A percentile compares a stretch with the other conserved stretches of the same genome.
These are phyloP conservation scores for Trifolium pratense DNA, from an alignment of 306 rosid genomes.

Conservation along the genomic window DNA sequence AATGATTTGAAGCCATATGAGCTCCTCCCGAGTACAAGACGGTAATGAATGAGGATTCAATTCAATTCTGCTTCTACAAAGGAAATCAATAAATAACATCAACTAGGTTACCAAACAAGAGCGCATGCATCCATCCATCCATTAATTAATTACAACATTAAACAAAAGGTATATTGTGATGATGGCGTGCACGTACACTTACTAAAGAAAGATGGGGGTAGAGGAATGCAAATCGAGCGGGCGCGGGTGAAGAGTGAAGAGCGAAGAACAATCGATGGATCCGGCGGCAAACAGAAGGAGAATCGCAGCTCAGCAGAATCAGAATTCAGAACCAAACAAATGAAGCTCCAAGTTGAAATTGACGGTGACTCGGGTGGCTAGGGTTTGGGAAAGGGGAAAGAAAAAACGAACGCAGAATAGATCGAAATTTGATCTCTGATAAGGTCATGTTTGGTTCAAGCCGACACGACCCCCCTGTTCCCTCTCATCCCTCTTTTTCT, in stretches of 20 bases:
- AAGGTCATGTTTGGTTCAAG: slow-evolving; percentile 91
- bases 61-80: slow-evolving; percentile 27
- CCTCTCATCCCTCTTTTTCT: slow-evolving; percentile 41
- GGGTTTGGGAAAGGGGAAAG: slow-evolving; percentile 33
- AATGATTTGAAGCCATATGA: slow-evolving; percentile 58
- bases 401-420: neutral
- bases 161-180: no score
- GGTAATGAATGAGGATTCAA: no score
- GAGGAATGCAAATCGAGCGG: neutral
- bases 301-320: neutral
- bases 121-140: slow-evolving; percentile 40
- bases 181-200: no score
- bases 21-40: neutral
- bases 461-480: slow-evolving; percentile 77
- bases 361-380: neutral
- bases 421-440: slow-evolving; percentile 55
- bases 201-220: neutral
- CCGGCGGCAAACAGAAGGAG: neutral
- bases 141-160: neutral
- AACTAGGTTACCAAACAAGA: slow-evolving; percentile 37
- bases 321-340: neutral
- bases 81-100: slow-evolving; percentile 32
- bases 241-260: no score
- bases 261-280: slow-evolving; percentile 7
- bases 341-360: neutral